Evolutionary conservation across 108 stramenopile species (phyloP).

Genomic region (Cylindrotheca fusiformis): DNA sequence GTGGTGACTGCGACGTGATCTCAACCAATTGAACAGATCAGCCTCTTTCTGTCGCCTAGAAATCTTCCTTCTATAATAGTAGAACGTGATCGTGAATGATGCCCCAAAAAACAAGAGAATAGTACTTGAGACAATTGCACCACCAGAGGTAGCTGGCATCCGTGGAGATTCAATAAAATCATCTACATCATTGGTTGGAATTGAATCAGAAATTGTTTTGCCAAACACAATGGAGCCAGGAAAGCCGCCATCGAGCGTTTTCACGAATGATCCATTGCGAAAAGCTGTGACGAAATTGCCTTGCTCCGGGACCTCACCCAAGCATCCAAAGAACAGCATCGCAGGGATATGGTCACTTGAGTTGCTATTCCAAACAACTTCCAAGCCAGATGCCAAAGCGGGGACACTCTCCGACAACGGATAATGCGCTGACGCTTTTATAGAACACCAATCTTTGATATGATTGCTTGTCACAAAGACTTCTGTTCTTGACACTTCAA

Average conservation of each 20-base stretch:
- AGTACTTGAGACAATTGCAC: too few species aligned
- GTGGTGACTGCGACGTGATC: too few species aligned
- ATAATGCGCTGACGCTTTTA: not conserved
- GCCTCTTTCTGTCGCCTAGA: too few species aligned
- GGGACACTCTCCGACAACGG: not conserved
- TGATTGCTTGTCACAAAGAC: not conserved
- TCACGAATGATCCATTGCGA: not conserved
- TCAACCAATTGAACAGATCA: too few species aligned
- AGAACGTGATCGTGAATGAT: too few species aligned
- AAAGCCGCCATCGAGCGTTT: not conserved
- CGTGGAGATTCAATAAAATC: too few species aligned
- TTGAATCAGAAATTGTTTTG: too few species aligned
- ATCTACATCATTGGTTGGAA: too few species aligned
- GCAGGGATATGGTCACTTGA: not conserved
- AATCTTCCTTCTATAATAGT: too few species aligned
- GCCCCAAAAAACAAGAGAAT: too few species aligned
- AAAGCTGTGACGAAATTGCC: not conserved
- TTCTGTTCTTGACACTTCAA: not conserved
- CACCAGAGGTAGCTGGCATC: too few species aligned
- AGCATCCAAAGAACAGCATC: not conserved
- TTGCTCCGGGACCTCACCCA: not conserved
- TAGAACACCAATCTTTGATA: not conserved
- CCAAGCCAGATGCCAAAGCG: not conserved
- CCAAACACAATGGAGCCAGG: not conserved
- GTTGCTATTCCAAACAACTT: not conserved